phyloP scores from a whole-genome alignment of 768 basidiomycete genomes.

The Boletellus sp. region DNA sequence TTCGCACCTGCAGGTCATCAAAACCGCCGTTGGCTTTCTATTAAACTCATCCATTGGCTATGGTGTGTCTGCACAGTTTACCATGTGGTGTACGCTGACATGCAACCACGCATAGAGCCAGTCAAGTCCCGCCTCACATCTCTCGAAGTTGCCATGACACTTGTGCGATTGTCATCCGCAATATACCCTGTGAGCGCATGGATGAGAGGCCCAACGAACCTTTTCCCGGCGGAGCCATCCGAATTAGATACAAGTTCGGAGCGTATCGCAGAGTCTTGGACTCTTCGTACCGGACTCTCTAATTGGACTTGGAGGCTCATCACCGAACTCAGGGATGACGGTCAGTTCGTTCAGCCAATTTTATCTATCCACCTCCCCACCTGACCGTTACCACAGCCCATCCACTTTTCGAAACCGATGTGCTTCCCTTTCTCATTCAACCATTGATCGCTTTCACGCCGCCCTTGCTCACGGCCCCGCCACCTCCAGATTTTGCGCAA shows the following conservation, averaged over 20 bases:
- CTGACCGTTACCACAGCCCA: conserved; percentile 37
- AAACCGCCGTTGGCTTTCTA: conserved; percentile 74
- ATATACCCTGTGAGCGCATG: conserved; percentile 76
- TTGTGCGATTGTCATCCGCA: conserved; percentile 61
- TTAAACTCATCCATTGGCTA: conserved; percentile 76
- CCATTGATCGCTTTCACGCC: conserved; percentile 60
- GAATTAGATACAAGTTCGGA: conserved; percentile 21
- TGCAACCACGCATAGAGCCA: conserved; percentile 46
- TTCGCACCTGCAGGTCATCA: conserved; percentile 66
- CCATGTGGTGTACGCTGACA: conserved; percentile 2
- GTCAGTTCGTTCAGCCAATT: conserved; percentile 36
- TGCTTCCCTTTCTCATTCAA: conserved; percentile 59
- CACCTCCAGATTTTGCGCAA: conserved; percentile 37
- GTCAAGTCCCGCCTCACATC: conserved; percentile 66
- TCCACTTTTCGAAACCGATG: conserved; percentile 57
- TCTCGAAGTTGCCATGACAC: conserved; percentile 62
- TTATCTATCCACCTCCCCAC: background rate
- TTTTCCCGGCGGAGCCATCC: conserved; percentile 21
- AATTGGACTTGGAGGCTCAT: conserved; percentile 78
- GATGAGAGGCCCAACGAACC: conserved; percentile 34
- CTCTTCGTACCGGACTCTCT: conserved; percentile 57
- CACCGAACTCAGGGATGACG: conserved; percentile 69
- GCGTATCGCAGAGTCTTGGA: conserved; percentile 55
- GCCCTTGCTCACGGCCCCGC: conserved; percentile 40
- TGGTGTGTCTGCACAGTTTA: conserved; percentile 43